Conservation (phyloP, 1,284 basidiomycete genomes). For the Somion occarium region DNA sequence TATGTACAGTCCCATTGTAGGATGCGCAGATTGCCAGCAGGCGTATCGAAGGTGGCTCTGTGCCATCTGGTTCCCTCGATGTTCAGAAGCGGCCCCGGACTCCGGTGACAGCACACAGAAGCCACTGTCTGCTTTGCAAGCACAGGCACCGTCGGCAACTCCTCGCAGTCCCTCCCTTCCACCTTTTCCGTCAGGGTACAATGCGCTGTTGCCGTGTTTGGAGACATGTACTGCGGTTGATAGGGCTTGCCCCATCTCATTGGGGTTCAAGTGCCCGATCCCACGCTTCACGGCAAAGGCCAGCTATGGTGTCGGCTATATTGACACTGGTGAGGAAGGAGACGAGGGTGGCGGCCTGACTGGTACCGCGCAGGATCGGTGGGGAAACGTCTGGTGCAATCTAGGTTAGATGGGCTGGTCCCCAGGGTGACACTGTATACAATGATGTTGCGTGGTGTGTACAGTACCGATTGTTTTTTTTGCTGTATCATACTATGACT, state of each 20-base stretch:
- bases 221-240: constrained; percentile 73
- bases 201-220: constrained; percentile 70
- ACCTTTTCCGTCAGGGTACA: constrained; percentile 41
- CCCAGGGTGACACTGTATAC: not conserved
- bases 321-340: constrained; percentile 51
- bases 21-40: constrained; percentile 71
- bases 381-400: constrained; percentile 83
- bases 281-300: constrained; percentile 55
- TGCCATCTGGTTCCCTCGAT: constrained; percentile 66
- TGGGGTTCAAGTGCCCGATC: constrained; percentile 71
- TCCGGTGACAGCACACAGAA: constrained; percentile 15
- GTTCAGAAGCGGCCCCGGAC: constrained; percentile 40
- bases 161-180: constrained; percentile 46
- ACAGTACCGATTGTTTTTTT: too few species aligned
- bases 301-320: constrained; percentile 75
- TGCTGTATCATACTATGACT: not conserved
- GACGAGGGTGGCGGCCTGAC: constrained; percentile 41
- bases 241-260: constrained; percentile 68
- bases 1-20: constrained; percentile 72
- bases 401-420: constrained; percentile 20
- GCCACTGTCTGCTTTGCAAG: constrained; percentile 39
- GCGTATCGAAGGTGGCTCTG: constrained; percentile 83
- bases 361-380: constrained; percentile 58
- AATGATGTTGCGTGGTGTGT: not conserved
- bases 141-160: constrained; percentile 32